Percentiles rank a stretch among this genome's conserved stretches.
Evolutionary conservation across 257 asterid species (phyloP).

Genomic region (Nicotiana knightiana): DNA sequence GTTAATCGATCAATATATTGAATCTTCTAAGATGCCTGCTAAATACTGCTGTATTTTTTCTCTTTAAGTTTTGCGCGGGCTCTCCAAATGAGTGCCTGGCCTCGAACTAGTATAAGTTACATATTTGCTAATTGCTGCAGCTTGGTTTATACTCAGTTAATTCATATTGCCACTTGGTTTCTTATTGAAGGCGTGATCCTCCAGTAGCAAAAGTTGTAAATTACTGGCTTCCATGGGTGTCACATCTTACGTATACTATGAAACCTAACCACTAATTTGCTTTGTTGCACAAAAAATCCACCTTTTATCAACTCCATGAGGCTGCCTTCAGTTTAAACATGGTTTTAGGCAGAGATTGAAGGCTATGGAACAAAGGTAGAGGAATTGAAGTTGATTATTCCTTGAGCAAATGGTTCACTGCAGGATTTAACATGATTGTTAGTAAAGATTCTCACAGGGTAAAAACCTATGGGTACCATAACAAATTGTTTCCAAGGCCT

Average conservation of each 20-base stretch:
- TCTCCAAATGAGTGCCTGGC: background rate
- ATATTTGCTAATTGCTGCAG: background rate
- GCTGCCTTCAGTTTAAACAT: background rate
- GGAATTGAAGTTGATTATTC: background rate
- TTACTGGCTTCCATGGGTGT: background rate
- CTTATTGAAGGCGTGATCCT: background rate
- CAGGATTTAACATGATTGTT: background rate
- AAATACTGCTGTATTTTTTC: background rate
- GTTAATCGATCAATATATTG: background rate
- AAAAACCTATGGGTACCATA: background rate
- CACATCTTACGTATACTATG: background rate
- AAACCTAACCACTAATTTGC: background rate
- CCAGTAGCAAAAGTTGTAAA: background rate
- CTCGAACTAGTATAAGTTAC: background rate
- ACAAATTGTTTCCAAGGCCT: background rate
- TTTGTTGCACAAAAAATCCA: background rate
- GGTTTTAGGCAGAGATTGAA: background rate
- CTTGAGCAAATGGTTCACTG: background rate
- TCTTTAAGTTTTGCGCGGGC: background rate
- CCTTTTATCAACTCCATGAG: background rate
- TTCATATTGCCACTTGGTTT: background rate
- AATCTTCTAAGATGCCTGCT: background rate
- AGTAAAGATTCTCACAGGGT: background rate
- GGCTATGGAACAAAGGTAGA: background rate
- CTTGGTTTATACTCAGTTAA: background rate